Conservation (phyloP, 192 early-diverging fungal species). For the Entophlyctis luteolus region DNA sequence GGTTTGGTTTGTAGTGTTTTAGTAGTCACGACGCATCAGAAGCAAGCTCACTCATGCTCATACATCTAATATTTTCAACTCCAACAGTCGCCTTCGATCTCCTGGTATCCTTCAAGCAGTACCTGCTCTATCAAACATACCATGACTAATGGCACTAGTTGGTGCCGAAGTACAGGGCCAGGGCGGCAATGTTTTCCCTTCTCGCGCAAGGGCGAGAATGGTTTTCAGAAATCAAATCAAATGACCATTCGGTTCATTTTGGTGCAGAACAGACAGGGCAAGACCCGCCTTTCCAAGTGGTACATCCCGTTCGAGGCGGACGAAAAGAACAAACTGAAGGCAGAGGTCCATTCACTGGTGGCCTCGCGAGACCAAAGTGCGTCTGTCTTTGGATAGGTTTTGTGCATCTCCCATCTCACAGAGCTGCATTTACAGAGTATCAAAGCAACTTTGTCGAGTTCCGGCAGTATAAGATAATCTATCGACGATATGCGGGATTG, state of each 20-base stretch:
- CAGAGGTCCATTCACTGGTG: constrained; percentile 91
- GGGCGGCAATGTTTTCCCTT: no score
- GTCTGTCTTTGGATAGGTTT: constrained; percentile 85
- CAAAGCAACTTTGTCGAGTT: constrained; percentile 57
- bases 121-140: no score
- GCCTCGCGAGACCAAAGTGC: constrained; percentile 93
- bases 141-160: no score
- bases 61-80: no score
- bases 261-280: constrained; percentile 98
- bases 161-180: no score
- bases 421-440: no score
- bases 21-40: no score
- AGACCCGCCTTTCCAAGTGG: constrained; percentile 96
- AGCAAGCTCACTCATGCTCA: no score
- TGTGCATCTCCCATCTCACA: neutral
- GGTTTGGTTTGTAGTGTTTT: no score
- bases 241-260: constrained; percentile 73
- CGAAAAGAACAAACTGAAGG: constrained; percentile 90
- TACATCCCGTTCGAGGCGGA: constrained; percentile 91
- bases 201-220: no score
- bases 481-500: constrained; percentile 93
- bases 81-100: no score
- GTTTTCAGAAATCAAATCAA: neutral
- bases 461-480: constrained; percentile 96
- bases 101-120: no score